phyloP scores from a whole-genome alignment of 2,329 filamentous ascomycete genomes.

The Fusarium compactum region DNA sequence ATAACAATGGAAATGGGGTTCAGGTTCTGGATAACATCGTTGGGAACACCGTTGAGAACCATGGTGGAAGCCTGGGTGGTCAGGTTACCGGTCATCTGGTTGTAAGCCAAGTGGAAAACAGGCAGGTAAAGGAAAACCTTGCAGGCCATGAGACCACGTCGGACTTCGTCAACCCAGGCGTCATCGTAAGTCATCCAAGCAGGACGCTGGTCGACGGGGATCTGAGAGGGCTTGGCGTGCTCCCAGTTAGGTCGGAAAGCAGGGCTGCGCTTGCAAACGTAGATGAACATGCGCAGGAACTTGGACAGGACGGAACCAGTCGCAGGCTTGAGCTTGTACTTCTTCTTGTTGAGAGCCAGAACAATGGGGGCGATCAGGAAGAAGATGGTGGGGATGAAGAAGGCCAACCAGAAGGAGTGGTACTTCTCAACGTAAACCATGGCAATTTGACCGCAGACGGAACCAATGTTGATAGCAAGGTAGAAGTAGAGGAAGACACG shows the following conservation, averaged over 20 bases:
- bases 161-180: constrained; percentile 83
- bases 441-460: constrained; percentile 66
- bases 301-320: constrained; percentile 79
- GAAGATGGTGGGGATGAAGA: constrained; percentile 73
- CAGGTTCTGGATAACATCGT: constrained; percentile 81
- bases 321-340: constrained; percentile 73
- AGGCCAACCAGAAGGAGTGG: constrained; percentile 80
- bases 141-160: constrained; percentile 76
- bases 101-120: constrained; percentile 70
- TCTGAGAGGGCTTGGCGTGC: constrained; percentile 73
- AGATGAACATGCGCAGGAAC: constrained; percentile 69
- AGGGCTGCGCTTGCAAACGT: constrained; percentile 74
- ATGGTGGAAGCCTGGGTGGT: constrained; percentile 75
- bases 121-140: constrained; percentile 79
- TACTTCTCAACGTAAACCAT: constrained; percentile 83
- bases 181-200: constrained; percentile 86
- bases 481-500: constrained; percentile 76
- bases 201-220: constrained; percentile 68
- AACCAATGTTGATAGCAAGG: constrained; percentile 73
- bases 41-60: constrained; percentile 77
- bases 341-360: constrained; percentile 69
- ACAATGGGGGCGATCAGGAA: constrained; percentile 73
- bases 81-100: constrained; percentile 71
- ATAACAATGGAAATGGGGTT: constrained; percentile 82
- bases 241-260: constrained; percentile 77